phyloP scores from a whole-genome alignment of 257 asterid species.

The Marsdenia floribunda region DNA sequence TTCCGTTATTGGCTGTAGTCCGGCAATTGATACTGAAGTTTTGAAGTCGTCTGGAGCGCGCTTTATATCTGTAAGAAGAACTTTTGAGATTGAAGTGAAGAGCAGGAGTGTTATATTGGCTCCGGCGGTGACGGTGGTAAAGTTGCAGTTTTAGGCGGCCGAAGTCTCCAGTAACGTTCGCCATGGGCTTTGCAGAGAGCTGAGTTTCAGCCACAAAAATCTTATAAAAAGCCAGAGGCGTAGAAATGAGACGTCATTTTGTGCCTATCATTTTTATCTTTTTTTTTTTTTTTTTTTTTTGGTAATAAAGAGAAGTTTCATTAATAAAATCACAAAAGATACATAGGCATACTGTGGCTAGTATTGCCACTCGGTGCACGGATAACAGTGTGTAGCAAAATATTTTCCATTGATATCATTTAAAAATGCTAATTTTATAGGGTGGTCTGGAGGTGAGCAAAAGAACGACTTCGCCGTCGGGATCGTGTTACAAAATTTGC shows the following conservation, averaged over 20 bases:
- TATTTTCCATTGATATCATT: no score
- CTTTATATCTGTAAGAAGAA: background rate
- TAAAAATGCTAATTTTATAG: no score
- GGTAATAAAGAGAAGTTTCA: no score
- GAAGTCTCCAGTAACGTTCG: background rate
- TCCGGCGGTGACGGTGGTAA: background rate
- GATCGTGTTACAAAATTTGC: no score
- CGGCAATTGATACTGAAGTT: constrained; percentile 34
- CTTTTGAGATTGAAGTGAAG: background rate
- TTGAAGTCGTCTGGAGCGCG: constrained; percentile 27
- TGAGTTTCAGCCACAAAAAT: background rate
- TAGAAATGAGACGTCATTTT: background rate
- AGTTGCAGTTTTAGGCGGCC: constrained; percentile 1
- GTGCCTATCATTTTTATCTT: background rate
- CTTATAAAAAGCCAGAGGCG: background rate
- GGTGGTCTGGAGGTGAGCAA: no score
- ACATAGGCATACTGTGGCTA: no score
- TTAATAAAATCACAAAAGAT: no score
- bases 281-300: no score
- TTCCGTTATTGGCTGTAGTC: constrained; percentile 34
- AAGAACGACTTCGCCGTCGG: no score
- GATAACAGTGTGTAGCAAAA: no score
- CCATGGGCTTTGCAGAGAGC: background rate
- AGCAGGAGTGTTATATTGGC: background rate
- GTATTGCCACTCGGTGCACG: no score